Base-by-base conservation (phyloP, 2,329 filamentous ascomycete genomes). In the Pseudocercospora fuligena region DNA sequence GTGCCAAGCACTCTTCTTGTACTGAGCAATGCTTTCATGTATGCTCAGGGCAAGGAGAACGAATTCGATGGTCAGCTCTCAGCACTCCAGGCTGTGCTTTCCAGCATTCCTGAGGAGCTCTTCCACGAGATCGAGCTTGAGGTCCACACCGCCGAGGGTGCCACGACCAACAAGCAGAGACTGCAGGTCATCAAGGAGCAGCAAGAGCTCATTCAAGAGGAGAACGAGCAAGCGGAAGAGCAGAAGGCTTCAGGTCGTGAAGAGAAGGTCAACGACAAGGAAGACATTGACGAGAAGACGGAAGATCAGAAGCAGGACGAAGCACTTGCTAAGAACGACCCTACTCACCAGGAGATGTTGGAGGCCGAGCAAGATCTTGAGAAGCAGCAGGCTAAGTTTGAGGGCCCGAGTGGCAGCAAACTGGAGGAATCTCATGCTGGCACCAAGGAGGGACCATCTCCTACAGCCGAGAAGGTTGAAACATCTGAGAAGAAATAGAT, bases 81-180 rank as follows among this genome's bases (percentile, higher is more conserved):
- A 72, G 93, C 95, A 0, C 87, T 99, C 58, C 92, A 94, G 67
- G 92, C 93, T 63, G 95, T 99, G 5, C 85, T 99, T 47, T 96
- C 92, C 47, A 94, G 92, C 67, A 98, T 99, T 69, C 95, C 95
- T 2, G 95, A 99, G 81, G 95, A 99, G 80, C 86, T 99, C 47
- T 99, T 96, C 92, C 95, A 99, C 85, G 95, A 99, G 84, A 97
- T 99, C 70, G 95, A 98, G 82, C 90, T 99, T 33, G 95, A 99
- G 83, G 93, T 99, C 9, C 93, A 97, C 85, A 97, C 90, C 68
- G 94, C 94, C 58, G 95, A 99, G 82, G 95, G 95, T 68, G 94
- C 94, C 11, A 95, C 95, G 25, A 99, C 95, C 72, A 99, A 99
- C 88, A 97, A 96, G 87, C 95, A 98, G 85, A 91, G 95, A 79